A percentile compares a stretch with the other conserved stretches of the same genome.
phyloP scores from a whole-genome alignment of 2,329 filamentous ascomycete species.

The Cordyceps militaris region DNA sequence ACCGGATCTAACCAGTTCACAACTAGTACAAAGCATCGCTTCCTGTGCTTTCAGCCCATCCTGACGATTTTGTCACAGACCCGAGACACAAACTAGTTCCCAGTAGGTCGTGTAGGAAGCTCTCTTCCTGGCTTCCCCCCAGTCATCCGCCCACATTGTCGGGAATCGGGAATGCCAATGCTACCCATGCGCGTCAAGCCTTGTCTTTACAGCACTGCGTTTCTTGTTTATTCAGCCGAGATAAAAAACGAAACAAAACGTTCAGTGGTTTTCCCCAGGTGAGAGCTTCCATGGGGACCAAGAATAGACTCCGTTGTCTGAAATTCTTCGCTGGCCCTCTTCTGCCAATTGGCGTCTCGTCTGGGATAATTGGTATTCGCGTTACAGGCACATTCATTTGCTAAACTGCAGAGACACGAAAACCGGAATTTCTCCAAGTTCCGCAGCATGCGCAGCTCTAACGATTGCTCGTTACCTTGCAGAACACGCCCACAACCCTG shows the following conservation, averaged over 20 bases:
- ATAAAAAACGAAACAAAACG: neutral
- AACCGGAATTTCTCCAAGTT: neutral
- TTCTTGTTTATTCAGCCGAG: too few relatives aligned
- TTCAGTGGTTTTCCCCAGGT: neutral
- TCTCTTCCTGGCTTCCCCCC: neutral
- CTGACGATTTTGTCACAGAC: conserved; percentile 3
- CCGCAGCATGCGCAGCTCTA: neutral
- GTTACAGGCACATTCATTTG: neutral
- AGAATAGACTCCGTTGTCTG: neutral
- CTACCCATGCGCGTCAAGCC: too few relatives aligned
- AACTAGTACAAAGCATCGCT: too few relatives aligned
- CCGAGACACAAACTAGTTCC: too few relatives aligned
- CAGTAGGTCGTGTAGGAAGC: too few relatives aligned
- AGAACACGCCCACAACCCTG: neutral
- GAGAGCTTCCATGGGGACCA: neutral
- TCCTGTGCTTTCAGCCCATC: neutral
- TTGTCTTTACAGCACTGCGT: too few relatives aligned
- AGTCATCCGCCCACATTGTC: neutral
- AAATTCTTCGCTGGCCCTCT: neutral
- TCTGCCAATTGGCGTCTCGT: neutral
- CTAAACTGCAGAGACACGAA: neutral
- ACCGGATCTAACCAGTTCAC: too few relatives aligned
- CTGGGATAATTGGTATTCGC: too few relatives aligned
- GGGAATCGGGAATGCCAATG: neutral
- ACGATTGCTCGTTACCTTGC: neutral